Conservation (phyloP, 805 yeast species). For the Brettanomyces bruxellensis region DNA sequence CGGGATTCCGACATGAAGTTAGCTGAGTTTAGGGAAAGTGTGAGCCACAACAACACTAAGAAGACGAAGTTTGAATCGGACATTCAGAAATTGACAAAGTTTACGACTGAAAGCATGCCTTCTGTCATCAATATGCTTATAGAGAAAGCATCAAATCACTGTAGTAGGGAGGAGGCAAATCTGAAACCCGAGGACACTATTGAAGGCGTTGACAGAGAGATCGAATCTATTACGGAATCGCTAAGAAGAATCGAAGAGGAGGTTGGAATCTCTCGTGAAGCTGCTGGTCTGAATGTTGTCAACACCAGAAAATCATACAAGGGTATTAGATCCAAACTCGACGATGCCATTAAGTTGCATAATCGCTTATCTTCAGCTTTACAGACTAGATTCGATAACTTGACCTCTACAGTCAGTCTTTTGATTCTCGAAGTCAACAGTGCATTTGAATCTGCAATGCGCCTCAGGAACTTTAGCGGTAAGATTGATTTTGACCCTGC, state of each 20-base stretch:
- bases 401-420: constrained; percentile 29
- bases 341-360: constrained; percentile 23
- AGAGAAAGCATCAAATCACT: constrained; percentile 30
- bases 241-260: constrained; percentile 44
- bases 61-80: constrained; percentile 2
- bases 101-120: constrained; percentile 17
- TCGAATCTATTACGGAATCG: constrained; percentile 34
- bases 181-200: constrained; percentile 31
- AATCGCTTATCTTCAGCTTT: constrained; percentile 28
- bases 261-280: constrained; percentile 48
- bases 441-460: constrained; percentile 52
- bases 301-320: constrained; percentile 28
- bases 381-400: constrained; percentile 33
- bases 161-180: constrained; percentile 38
- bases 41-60: constrained; percentile 1
- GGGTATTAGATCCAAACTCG: constrained; percentile 32
- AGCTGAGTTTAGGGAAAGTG: constrained; percentile 1
- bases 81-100: constrained; percentile 18
- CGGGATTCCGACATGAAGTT: constrained; percentile 19
- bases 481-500: constrained; percentile 53
- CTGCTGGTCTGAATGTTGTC: constrained; percentile 40
- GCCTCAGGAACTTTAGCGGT: constrained; percentile 67
- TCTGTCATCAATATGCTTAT: constrained; percentile 18
- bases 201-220: constrained; percentile 41
- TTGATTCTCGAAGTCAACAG: constrained; percentile 40